These are phyloP conservation scores for Carex arenaria DNA, from an alignment of 202 grass and related monocot species.

Conservation along the genomic window DNA sequence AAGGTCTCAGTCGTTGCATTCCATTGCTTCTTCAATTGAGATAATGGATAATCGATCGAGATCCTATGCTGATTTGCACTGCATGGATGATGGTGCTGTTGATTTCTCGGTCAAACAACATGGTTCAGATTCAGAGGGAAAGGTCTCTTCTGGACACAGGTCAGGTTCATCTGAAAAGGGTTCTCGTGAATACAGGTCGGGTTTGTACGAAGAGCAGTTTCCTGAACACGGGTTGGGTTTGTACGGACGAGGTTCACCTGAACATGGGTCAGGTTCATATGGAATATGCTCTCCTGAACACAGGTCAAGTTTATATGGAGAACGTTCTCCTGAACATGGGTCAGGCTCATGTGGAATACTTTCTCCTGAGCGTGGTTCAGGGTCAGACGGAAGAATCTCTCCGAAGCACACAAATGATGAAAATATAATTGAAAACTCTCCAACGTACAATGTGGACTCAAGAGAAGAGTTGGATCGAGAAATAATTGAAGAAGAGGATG, in stretches of 20 bases:
- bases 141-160: background rate
- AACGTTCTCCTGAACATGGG: background rate
- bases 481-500: slow-evolving; percentile 17
- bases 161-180: slow-evolving; percentile 12
- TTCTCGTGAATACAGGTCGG: slow-evolving; percentile 4
- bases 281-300: background rate
- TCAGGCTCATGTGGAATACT: background rate
- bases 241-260: background rate
- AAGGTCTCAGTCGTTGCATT: slow-evolving; percentile 9
- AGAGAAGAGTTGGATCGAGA: slow-evolving; percentile 11
- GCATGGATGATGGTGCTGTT: background rate
- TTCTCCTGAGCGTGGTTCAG: background rate
- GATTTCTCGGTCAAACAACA: slow-evolving; percentile 6
- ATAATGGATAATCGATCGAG: background rate
- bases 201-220: background rate
- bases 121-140: slow-evolving; percentile 24
- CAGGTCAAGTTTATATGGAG: background rate
- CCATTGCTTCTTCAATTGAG: background rate
- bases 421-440: background rate
- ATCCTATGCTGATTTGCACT: slow-evolving; percentile 15
- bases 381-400: background rate
- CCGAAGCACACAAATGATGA: background rate
- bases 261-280: background rate
- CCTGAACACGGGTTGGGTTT: background rate
- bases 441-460: background rate